These are phyloP conservation scores for Aristolochia fimbriata DNA, from an alignment of 164 flowering plant species.

Conservation along the genomic window DNA sequence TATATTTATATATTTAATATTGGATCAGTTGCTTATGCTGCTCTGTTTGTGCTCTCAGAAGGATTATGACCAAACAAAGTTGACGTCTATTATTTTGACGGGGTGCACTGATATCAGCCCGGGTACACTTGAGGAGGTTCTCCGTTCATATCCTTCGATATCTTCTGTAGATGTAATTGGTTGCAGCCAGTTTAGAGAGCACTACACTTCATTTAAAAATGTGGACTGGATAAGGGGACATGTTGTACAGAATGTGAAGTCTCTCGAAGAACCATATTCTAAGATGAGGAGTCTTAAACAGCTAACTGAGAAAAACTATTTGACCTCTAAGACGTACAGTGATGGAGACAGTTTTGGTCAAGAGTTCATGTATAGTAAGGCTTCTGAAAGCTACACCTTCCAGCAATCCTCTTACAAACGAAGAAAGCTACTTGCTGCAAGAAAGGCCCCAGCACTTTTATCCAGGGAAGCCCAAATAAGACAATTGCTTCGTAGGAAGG, in stretches of 20 bases:
- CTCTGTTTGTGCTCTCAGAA: constrained; percentile 44
- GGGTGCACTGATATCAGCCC: constrained; percentile 71
- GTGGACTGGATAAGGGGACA: constrained; percentile 56
- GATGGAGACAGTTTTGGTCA: constrained; percentile 30
- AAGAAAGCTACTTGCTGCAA: constrained; percentile 68
- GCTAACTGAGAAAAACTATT: constrained; percentile 34
- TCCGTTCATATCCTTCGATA: constrained; percentile 47
- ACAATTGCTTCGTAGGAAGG: constrained; percentile 61
- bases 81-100: constrained; percentile 49
- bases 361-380: constrained; percentile 33
- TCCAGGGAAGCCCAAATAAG: constrained; percentile 90
- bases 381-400: constrained; percentile 48
- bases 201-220: constrained; percentile 40
- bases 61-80: constrained; percentile 55
- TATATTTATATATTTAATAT: no score
- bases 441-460: constrained; percentile 65
- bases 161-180: constrained; percentile 68
- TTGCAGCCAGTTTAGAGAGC: constrained; percentile 65
- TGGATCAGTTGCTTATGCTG: neutral
- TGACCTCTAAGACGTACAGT: constrained; percentile 22
- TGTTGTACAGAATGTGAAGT: constrained; percentile 10
- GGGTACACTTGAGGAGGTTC: constrained; percentile 52
- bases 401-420: constrained; percentile 66
- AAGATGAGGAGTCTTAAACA: constrained; percentile 57
- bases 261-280: constrained; percentile 28